Percentiles rank a stretch among this genome's conserved stretches.
Conservation (phyloP, 192 early-diverging fungal genomes). For the Mortierella hygrophila region DNA sequence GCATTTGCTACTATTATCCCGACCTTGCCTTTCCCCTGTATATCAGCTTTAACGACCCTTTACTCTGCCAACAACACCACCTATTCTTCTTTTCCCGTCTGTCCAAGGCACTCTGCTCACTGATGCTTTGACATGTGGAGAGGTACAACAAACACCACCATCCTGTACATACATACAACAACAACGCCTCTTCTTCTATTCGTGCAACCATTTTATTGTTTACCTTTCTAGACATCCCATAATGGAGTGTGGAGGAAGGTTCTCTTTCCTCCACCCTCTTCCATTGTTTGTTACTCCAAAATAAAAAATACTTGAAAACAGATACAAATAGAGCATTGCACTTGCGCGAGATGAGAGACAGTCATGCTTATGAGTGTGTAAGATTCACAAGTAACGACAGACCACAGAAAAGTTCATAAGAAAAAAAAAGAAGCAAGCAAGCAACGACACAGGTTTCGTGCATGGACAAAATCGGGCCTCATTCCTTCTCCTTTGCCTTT, state of each 20-base stretch:
- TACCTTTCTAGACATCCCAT: background rate
- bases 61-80: background rate
- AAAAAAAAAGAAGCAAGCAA: too few relatives aligned
- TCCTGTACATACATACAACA: background rate
- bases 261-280: background rate
- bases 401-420: too few relatives aligned
- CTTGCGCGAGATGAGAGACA: too few relatives aligned
- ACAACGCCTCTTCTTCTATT: background rate
- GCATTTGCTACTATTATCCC: background rate
- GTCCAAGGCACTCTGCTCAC: constrained; percentile 1
- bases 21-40: background rate
- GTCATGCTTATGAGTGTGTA: too few relatives aligned
- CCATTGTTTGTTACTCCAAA: constrained; percentile 1
- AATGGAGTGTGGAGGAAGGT: background rate
- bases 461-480: too few relatives aligned
- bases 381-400: too few relatives aligned
- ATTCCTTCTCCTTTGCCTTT: too few relatives aligned
- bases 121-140: constrained; percentile 8
- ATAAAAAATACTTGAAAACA: background rate
- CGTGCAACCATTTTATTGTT: background rate
- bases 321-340: too few relatives aligned
- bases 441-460: too few relatives aligned
- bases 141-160: background rate
- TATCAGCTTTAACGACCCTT: background rate
- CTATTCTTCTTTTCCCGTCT: background rate